These are phyloP conservation scores for Fraxinus pennsylvanica DNA, from an alignment of 257 asterid genomes.

Conservation along the genomic window DNA sequence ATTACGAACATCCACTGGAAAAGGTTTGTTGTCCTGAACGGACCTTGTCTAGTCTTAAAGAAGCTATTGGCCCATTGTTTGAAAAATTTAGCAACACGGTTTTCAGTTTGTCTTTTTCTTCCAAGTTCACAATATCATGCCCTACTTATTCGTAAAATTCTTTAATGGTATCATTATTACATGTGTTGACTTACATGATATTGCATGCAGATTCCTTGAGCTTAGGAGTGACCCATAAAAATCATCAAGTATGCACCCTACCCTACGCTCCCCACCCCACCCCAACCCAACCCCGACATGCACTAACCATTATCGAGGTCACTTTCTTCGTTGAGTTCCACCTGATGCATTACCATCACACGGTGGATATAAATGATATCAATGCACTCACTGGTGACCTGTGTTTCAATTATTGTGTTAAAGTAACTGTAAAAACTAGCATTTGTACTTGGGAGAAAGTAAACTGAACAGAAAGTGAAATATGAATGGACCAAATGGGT, in stretches of 20 bases:
- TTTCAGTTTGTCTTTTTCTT: too few relatives aligned
- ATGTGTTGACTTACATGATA: neutral
- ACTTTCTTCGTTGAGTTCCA: too few relatives aligned
- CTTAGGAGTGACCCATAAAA: constrained; percentile 29
- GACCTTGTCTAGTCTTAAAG: too few relatives aligned
- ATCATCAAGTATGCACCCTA: neutral
- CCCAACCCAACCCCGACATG: neutral
- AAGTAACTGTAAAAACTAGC: neutral
- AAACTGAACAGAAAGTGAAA: neutral
- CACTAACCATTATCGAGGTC: neutral
- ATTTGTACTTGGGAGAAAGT: constrained; percentile 4
- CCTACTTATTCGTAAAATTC: too few relatives aligned
- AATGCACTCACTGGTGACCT: neutral
- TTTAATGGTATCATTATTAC: too few relatives aligned
- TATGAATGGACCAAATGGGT: neutral
- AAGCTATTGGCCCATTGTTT: too few relatives aligned
- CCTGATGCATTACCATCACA: too few relatives aligned
- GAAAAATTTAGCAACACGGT: too few relatives aligned
- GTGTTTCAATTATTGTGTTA: neutral
- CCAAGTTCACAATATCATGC: too few relatives aligned
- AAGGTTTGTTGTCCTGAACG: too few relatives aligned
- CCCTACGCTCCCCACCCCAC: neutral
- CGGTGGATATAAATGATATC: neutral
- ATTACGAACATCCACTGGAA: too few relatives aligned
- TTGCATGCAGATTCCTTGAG: constrained; percentile 32